Conservation (phyloP, 768 basidiomycete genomes). For the Suillus subalutaceus region DNA sequence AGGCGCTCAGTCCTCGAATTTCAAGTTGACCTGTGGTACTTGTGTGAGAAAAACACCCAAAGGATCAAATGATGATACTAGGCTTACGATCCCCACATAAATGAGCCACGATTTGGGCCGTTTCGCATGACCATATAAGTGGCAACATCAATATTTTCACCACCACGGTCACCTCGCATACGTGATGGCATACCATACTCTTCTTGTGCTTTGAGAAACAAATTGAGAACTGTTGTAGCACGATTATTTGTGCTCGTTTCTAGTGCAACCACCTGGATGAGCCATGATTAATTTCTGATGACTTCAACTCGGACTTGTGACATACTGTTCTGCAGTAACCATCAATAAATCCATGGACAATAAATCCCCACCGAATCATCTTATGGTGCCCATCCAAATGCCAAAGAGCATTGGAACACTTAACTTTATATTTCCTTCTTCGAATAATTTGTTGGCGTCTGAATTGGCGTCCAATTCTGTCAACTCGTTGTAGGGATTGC, state of each 20-base stretch:
- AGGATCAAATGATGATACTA: too few species aligned
- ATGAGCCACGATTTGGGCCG: constrained; percentile 26
- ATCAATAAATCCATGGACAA: constrained; percentile 32
- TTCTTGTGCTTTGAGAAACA: constrained; percentile 23
- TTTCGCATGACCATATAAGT: constrained; percentile 29
- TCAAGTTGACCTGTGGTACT: constrained; percentile 32
- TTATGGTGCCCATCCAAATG: constrained; percentile 32
- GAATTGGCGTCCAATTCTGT: constrained; percentile 12
- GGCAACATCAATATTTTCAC: constrained; percentile 33
- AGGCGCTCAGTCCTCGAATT: constrained; percentile 49
- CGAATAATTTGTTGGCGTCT: constrained; percentile 3
- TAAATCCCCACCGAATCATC: constrained; percentile 26
- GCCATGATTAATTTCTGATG: too few species aligned
- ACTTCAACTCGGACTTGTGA: too few species aligned
- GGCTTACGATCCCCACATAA: constrained; percentile 32
- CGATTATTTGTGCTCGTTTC: constrained; percentile 29
- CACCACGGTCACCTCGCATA: constrained; percentile 30
- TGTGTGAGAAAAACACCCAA: neutral
- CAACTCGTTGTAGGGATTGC: constrained; percentile 13
- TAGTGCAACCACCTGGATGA: constrained; percentile 19
- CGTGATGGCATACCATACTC: constrained; percentile 24
- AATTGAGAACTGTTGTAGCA: constrained; percentile 24
- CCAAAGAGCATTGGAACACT: constrained; percentile 24
- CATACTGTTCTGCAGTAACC: constrained; percentile 13
- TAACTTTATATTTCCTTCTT: constrained; percentile 10